These are phyloP conservation scores for Saccharomyces hybrid DNA, from an alignment of 1,139 yeast genomes.

Conservation along the genomic window DNA sequence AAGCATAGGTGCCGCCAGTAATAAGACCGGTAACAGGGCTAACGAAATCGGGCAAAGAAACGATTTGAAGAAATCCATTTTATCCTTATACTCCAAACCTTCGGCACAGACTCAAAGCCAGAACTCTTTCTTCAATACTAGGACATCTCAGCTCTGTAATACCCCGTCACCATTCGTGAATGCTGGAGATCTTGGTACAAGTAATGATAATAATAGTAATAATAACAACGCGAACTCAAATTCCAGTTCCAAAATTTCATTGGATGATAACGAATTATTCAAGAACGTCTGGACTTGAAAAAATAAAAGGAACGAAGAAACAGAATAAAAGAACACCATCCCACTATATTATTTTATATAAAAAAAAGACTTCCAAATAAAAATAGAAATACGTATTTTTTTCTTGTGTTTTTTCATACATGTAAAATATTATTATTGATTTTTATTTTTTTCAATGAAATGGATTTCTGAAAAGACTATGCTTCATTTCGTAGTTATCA, in stretches of 20 bases:
- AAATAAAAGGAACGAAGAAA: too few species aligned
- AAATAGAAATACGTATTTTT: background rate
- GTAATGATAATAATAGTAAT: conserved; percentile 1
- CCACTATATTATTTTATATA: background rate
- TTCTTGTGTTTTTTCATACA: background rate
- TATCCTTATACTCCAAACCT: conserved; percentile 80
- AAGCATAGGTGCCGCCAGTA: conserved; percentile 2
- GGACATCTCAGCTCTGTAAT: background rate
- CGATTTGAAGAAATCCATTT: conserved; percentile 82
- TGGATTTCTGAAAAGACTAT: background rate
- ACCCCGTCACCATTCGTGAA: background rate
- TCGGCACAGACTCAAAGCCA: conserved; percentile 4
- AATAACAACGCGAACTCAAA: too few species aligned
- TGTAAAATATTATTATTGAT: background rate
- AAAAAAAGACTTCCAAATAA: background rate
- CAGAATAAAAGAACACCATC: background rate
- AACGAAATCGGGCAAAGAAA: conserved; percentile 45
- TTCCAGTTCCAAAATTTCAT: too few species aligned
- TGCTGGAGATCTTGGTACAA: background rate
- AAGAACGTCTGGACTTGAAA: too few species aligned
- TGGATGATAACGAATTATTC: too few species aligned
- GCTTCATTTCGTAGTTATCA: background rate
- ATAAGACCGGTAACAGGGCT: conserved; percentile 2
- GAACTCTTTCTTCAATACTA: background rate
- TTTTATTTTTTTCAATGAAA: background rate